Evolutionary conservation across 768 basidiomycete species (phyloP).

Genomic region (Tephrocybe sp.): DNA sequence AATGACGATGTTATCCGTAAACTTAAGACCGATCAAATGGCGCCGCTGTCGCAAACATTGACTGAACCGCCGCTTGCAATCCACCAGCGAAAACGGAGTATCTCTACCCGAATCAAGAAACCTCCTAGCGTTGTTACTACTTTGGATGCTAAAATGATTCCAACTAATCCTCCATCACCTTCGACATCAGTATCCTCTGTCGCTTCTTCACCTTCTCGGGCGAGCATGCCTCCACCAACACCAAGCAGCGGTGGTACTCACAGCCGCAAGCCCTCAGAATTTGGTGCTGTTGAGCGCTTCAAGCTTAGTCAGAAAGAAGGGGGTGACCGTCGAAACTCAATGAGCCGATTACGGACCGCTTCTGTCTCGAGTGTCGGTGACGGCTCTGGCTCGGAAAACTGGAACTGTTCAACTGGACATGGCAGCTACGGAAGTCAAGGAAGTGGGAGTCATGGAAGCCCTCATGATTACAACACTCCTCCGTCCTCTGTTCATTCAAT

Average conservation of each 20-base stretch:
- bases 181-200: constrained; percentile 90
- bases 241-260: constrained; percentile 64
- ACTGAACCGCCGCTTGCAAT: constrained; percentile 52
- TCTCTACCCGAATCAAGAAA: constrained; percentile 81
- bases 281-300: constrained; percentile 84
- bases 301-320: constrained; percentile 79
- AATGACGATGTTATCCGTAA: constrained; percentile 98
- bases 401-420: constrained; percentile 57
- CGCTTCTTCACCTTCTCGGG: constrained; percentile 83
- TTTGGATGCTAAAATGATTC: constrained; percentile 55
- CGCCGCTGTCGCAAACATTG: constrained; percentile 71
- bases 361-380: constrained; percentile 83
- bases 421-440: constrained; percentile 36
- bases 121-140: constrained; percentile 76
- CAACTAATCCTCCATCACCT: constrained; percentile 86
- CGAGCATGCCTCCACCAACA: constrained; percentile 68
- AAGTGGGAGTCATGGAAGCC: constrained; percentile 16
- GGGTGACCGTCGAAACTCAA: constrained; percentile 73
- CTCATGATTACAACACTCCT: constrained; percentile 60
- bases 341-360: constrained; percentile 84
- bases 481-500: constrained; percentile 86
- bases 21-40: constrained; percentile 86
- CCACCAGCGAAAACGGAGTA: constrained; percentile 70
- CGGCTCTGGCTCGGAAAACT: constrained; percentile 73
- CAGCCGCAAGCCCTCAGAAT: constrained; percentile 85